Evolutionary conservation across 75 land plant genomes (phyloP).

Genomic region (Pinus albicaulis): DNA sequence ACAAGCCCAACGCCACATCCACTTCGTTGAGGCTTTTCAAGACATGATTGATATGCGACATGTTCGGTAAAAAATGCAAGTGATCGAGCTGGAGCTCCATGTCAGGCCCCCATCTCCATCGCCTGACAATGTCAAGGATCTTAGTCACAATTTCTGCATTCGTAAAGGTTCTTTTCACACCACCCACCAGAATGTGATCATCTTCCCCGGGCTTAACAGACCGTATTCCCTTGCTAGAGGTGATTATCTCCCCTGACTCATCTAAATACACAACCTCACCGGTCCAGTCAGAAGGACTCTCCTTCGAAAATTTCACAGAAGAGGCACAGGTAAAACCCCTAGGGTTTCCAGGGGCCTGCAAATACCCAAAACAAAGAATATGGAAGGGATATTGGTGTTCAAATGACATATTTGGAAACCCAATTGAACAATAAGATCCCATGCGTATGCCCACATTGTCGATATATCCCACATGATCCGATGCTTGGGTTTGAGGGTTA

Average conservation of each 20-base stretch:
- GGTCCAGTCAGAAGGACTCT: slow-evolving; percentile 43
- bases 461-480: too few relatives aligned
- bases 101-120: slow-evolving; percentile 85
- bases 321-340: too few relatives aligned
- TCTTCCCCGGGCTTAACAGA: slow-evolving; percentile 60
- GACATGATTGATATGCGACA: slow-evolving; percentile 37
- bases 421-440: too few relatives aligned
- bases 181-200: slow-evolving; percentile 63
- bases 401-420: too few relatives aligned
- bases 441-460: too few relatives aligned
- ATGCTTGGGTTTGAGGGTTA: too few relatives aligned
- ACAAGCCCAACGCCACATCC: slow-evolving; percentile 47
- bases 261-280: slow-evolving; percentile 68
- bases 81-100: slow-evolving; percentile 57
- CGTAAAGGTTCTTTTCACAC: slow-evolving; percentile 47
- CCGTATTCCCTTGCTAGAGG: slow-evolving; percentile 50
- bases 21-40: slow-evolving; percentile 38
- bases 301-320: too few relatives aligned
- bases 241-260: slow-evolving; percentile 61
- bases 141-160: slow-evolving; percentile 51
- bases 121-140: slow-evolving; percentile 52
- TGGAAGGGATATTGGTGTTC: too few relatives aligned
- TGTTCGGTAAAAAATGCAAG: slow-evolving; percentile 48
- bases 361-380: too few relatives aligned
- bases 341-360: too few relatives aligned